These are phyloP conservation scores for Xylaria sp. DNA, from an alignment of 2,329 filamentous ascomycete genomes.

Conservation along the genomic window DNA sequence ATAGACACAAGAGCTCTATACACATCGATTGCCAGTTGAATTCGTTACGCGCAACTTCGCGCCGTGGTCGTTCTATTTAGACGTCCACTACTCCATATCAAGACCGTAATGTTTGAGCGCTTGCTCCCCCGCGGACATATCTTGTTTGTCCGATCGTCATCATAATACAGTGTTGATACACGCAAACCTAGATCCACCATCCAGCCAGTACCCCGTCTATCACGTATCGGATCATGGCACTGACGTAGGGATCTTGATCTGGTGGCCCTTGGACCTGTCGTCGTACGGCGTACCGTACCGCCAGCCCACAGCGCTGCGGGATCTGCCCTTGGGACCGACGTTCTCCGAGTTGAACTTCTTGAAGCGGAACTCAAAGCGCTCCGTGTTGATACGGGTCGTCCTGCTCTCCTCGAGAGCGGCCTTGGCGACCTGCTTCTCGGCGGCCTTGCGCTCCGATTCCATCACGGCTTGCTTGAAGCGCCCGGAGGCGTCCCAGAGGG, in stretches of 20 bases:
- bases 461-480: constrained; percentile 48
- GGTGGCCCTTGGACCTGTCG: constrained; percentile 65
- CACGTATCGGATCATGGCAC: constrained; percentile 52
- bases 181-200: background rate
- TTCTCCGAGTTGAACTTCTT: constrained; percentile 62
- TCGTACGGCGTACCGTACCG: constrained; percentile 67
- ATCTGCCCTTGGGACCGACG: constrained; percentile 60
- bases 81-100: constrained; percentile 14
- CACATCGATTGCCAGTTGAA: constrained; percentile 24
- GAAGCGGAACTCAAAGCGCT: constrained; percentile 69
- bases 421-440: constrained; percentile 44
- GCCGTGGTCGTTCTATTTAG: background rate
- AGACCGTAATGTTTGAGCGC: constrained; percentile 5
- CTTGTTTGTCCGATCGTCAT: constrained; percentile 9
- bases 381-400: constrained; percentile 54
- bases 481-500: constrained; percentile 45
- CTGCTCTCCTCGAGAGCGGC: constrained; percentile 42
- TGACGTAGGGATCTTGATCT: constrained; percentile 70
- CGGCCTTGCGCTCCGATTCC: constrained; percentile 51
- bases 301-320: constrained; percentile 60
- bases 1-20: constrained; percentile 24
- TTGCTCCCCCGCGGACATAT: constrained; percentile 2
- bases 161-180: constrained; percentile 38
- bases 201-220: background rate
- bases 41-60: constrained; percentile 1